Evolutionary conservation across 331 rosid species (phyloP).

Genomic region (Dryas integrifolia): DNA sequence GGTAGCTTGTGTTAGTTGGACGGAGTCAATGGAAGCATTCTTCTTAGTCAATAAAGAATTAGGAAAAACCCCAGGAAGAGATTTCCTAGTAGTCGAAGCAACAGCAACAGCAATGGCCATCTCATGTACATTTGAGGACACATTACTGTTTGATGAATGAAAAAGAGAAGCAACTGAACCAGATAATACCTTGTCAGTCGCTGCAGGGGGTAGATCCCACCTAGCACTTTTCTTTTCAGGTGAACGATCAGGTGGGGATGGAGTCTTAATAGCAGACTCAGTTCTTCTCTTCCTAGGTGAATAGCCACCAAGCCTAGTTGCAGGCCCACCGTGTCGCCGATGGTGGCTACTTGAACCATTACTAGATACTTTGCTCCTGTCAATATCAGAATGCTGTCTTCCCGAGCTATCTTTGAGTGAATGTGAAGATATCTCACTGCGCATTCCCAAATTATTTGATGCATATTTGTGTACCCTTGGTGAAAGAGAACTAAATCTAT

Average conservation of each 20-base stretch:
- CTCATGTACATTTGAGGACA: constrained; percentile 45
- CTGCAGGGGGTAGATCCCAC: constrained; percentile 72
- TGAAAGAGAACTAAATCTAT: constrained; percentile 53
- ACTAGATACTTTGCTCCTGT: constrained; percentile 49
- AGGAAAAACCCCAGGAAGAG: constrained; percentile 35
- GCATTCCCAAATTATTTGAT: constrained; percentile 35
- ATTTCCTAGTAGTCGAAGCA: constrained; percentile 42
- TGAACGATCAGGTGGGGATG: constrained; percentile 66
- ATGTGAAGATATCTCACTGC: constrained; percentile 38
- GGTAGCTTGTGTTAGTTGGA: constrained; percentile 90
- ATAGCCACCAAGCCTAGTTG: constrained; percentile 94
- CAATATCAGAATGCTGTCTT: constrained; percentile 49
- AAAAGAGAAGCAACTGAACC: constrained; percentile 43
- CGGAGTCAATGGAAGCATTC: constrained; percentile 54
- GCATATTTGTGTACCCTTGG: constrained; percentile 44
- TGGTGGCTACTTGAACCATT: constrained; percentile 68
- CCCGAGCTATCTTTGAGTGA: constrained; percentile 51
- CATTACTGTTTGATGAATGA: constrained; percentile 42
- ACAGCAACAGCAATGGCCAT: constrained; percentile 40
- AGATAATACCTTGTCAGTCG: constrained; percentile 44
- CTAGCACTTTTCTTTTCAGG: constrained; percentile 70
- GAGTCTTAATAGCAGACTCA: constrained; percentile 75
- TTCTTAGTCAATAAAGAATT: constrained; percentile 45
- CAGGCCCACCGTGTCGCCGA: constrained; percentile 48
- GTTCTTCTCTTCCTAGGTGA: constrained; percentile 92